phyloP scores from a whole-genome alignment of 176 grass and related monocot genomes.

The Poa pratensis region DNA sequence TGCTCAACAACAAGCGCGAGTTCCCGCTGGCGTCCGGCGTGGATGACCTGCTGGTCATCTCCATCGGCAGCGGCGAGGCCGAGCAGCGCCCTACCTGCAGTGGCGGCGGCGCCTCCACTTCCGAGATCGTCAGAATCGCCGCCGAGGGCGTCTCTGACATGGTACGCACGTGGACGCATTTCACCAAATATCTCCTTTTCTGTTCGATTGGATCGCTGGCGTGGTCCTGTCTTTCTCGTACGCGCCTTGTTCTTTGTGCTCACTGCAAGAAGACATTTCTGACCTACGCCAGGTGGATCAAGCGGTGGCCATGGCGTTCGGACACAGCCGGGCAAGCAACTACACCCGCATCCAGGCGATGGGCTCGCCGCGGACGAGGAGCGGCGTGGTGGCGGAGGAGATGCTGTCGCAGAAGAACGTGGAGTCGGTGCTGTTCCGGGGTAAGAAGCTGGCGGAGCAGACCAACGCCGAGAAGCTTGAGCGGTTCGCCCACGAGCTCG shows the following conservation, averaged over 20 bases:
- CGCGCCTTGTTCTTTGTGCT: constrained; percentile 30
- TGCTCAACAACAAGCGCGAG: constrained; percentile 95
- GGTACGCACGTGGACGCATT: constrained; percentile 43
- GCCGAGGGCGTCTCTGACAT: constrained; percentile 80
- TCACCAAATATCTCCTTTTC: neutral
- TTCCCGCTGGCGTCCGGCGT: constrained; percentile 69
- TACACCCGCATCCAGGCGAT: constrained; percentile 89
- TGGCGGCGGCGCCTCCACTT: constrained; percentile 23
- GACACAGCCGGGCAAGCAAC: constrained; percentile 78
- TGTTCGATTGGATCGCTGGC: neutral
- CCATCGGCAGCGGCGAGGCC: constrained; percentile 64
- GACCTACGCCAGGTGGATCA: constrained; percentile 73
- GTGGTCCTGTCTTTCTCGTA: neutral
- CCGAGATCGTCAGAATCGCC: constrained; percentile 74
- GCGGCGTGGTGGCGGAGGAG: constrained; percentile 54
- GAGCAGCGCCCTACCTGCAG: neutral
- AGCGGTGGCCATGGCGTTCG: constrained; percentile 96
- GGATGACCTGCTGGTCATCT: constrained; percentile 83
- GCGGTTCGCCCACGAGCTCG: constrained; percentile 71
- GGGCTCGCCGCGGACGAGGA: constrained; percentile 33
- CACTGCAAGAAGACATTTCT: neutral
- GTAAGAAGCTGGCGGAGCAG: constrained; percentile 73
- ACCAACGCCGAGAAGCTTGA: constrained; percentile 89
- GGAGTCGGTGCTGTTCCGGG: constrained; percentile 80
- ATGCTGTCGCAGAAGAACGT: constrained; percentile 82